A percentile compares a stretch with the other conserved stretches of the same genome.
phyloP scores from a whole-genome alignment of 306 rosid species.

The Betula pendula region DNA sequence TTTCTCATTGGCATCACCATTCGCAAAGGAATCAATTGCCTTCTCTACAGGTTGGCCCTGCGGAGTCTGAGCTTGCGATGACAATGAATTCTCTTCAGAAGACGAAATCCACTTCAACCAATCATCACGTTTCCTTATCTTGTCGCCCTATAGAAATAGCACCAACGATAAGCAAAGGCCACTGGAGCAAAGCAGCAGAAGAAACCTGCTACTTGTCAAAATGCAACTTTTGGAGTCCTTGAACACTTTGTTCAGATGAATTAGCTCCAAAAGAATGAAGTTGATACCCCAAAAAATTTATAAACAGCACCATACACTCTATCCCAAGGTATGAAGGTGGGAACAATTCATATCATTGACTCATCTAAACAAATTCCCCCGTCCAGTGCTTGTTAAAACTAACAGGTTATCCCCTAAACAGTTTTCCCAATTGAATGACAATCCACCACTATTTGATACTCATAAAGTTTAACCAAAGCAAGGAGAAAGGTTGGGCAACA shows the following conservation, averaged over 20 bases:
- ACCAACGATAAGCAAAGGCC: slow-evolving; percentile 21
- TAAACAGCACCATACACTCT: not conserved
- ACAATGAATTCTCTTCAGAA: slow-evolving; percentile 45
- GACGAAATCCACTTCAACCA: slow-evolving; percentile 80
- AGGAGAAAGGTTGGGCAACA: not conserved
- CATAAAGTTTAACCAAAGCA: not conserved
- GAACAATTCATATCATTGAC: not conserved
- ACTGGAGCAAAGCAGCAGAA: slow-evolving; percentile 19
- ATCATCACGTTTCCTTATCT: slow-evolving; percentile 62
- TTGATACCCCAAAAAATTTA: not conserved
- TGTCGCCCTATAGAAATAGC: slow-evolving; percentile 57
- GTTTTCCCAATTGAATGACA: not conserved
- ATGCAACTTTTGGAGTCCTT: slow-evolving; percentile 5
- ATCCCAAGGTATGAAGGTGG: not conserved
- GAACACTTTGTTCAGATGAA: slow-evolving; percentile 5
- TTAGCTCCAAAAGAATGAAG: slow-evolving; percentile 10
- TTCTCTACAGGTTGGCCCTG: slow-evolving; percentile 36
- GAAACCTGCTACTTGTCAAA: not conserved
- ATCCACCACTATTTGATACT: not conserved
- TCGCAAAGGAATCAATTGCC: slow-evolving; percentile 32
- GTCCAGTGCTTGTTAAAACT: not conserved
- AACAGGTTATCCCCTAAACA: not conserved
- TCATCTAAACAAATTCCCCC: not conserved
- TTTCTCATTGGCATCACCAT: slow-evolving; percentile 37
- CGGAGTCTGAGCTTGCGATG: slow-evolving; percentile 36